Evolutionary conservation across 2,329 filamentous ascomycete genomes (phyloP), one percentile per base, ranked within the genome.

Genomic region (Diaporthe citriasiana): DNA sequence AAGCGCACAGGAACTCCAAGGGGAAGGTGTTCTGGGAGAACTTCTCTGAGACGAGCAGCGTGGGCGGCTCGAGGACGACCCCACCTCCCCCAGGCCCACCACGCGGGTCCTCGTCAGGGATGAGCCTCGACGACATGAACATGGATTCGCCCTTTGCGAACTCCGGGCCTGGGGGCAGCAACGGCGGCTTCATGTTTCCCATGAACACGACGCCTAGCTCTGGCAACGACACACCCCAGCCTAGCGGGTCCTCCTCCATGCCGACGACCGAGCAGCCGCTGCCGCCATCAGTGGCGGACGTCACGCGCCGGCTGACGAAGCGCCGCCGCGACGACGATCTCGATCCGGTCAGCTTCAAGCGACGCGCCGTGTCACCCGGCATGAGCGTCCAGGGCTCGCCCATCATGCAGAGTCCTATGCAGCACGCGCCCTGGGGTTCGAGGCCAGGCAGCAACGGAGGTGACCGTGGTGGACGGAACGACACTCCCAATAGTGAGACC

Each of bases 311-410:
- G 75, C 73, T 75, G 72, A 91, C 89, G 82, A 97, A 96, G 82
- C 92, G 96, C n/a, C 90, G 95, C 30, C 89, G 95, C 72, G 96
- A 98, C 76, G 95, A 98, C 79, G 95, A 98, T 79, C 93, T 98
- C 73, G 95, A 98, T 81, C 93, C 94, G 2, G 89, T 92, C 51
- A 94, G 93, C 75, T 95, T 98, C 85, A 98, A 98, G 84, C 90
- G 96, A 22, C 91, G 96, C 56, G 96, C 96, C 33, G 96, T 98
- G 3, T 97, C 94, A 74, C 96, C 96, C 0, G 94, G 95, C 22
- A 92, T 98, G 87, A 97, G 95, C 81, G 93, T 93, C 1, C 95
- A 97, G 79, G 97, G 96, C 83, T 97, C 94, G 76, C 96, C 96
- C 1, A 88, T 98, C 47, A 90, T 96, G 78, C 94, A 98, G 81